A percentile compares a stretch with the other conserved stretches of the same genome.
Evolutionary conservation across 2,329 filamentous ascomycete species (phyloP).

Genomic region (Colletotrichum sp.): DNA sequence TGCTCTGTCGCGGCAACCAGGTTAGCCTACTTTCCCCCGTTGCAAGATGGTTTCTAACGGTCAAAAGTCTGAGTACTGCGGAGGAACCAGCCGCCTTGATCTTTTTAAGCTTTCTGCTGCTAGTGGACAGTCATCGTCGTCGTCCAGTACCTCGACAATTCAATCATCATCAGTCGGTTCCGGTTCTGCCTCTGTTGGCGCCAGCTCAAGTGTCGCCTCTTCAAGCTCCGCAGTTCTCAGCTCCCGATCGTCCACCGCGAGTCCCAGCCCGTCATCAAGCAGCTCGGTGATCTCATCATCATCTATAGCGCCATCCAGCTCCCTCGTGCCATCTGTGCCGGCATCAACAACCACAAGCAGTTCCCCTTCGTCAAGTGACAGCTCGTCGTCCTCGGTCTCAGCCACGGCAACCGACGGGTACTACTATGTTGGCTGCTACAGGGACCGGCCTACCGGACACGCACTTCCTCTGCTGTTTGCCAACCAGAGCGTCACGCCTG

Average conservation of each 20-base stretch:
- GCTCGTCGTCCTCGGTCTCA: constrained; percentile 4
- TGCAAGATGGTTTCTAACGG: not conserved
- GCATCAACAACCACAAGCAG: constrained; percentile 10
- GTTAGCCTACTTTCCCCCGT: not conserved
- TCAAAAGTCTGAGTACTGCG: constrained; percentile 19
- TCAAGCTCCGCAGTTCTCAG: not conserved
- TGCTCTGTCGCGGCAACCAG: constrained; percentile 25
- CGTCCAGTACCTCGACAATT: not conserved
- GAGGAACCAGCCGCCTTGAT: constrained; percentile 14
- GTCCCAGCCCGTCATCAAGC: not conserved
- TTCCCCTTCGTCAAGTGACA: not conserved
- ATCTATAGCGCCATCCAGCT: not conserved
- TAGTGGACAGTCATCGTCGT: not conserved
- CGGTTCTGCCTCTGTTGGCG: not conserved
- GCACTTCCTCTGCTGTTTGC: constrained; percentile 34
- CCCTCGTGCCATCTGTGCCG: constrained; percentile 6
- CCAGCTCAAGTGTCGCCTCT: not conserved
- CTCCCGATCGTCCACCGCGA: not conserved
- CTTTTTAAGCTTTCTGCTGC: constrained; percentile 4
- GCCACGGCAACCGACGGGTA: constrained; percentile 30
- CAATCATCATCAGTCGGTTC: not conserved
- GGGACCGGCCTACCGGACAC: constrained; percentile 28
- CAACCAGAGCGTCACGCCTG: constrained; percentile 36
- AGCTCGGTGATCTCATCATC: not conserved
- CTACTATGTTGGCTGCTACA: constrained; percentile 34